Conservation (phyloP, 2,329 filamentous ascomycete species). For the Alternaria solani region DNA sequence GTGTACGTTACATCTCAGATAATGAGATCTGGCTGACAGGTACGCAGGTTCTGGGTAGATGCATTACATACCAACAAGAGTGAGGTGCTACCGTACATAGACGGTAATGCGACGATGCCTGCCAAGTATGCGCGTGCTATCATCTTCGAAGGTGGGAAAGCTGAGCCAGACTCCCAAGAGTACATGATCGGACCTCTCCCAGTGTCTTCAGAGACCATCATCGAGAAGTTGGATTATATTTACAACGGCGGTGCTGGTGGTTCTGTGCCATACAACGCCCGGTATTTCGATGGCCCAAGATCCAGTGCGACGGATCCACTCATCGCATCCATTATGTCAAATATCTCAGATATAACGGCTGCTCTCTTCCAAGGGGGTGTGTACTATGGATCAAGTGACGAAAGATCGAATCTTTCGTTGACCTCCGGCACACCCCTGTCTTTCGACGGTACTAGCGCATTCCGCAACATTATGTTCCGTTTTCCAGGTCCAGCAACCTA, state of each 20-base stretch:
- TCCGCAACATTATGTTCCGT: conserved; percentile 55
- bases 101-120: conserved; percentile 48
- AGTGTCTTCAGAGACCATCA: conserved; percentile 42
- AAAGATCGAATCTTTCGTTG: conserved; percentile 26
- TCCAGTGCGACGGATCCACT: conserved; percentile 47
- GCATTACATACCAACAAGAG: conserved; percentile 60
- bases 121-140: conserved; percentile 58
- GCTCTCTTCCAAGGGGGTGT: conserved; percentile 47
- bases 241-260: conserved; percentile 50
- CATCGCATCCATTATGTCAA: conserved; percentile 52
- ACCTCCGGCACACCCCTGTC: conserved; percentile 45
- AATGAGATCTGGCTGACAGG: not conserved
- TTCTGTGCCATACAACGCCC: conserved; percentile 38
- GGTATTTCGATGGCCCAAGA: conserved; percentile 33
- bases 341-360: conserved; percentile 57
- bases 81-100: conserved; percentile 56
- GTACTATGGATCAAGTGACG: conserved; percentile 34
- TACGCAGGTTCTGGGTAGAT: conserved; percentile 55
- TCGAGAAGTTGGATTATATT: conserved; percentile 39
- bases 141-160: conserved; percentile 56
- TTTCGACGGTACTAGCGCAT: conserved; percentile 53
- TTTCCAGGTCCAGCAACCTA: conserved; percentile 52
- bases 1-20: conserved; percentile 30
- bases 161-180: conserved; percentile 56
- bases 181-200: conserved; percentile 59